Evolutionary conservation across 148 eudicot species (phyloP).

Genomic region (Chenopodium formosanum): DNA sequence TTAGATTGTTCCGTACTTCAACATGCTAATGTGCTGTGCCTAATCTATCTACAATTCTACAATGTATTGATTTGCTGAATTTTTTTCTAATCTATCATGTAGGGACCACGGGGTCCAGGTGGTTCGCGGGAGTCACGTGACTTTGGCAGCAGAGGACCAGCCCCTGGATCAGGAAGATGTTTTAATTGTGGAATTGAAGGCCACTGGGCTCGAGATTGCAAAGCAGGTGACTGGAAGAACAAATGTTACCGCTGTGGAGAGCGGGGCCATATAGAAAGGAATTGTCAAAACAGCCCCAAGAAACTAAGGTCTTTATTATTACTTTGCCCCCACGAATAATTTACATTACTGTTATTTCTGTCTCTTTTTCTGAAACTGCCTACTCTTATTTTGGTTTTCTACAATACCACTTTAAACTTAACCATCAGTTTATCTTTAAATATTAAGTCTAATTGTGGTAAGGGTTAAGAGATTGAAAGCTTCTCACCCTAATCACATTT

Average conservation of each 20-base stretch:
- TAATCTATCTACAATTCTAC: background rate
- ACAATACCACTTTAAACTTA: background rate
- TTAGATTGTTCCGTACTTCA: background rate
- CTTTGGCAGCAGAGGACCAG: constrained; percentile 72
- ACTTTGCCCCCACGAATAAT: background rate
- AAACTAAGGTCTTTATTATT: constrained; percentile 42
- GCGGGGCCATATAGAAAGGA: constrained; percentile 84
- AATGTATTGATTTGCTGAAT: background rate
- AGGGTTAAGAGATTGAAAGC: background rate
- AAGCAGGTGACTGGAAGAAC: constrained; percentile 97
- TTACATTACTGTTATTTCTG: background rate
- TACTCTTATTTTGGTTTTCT: background rate
- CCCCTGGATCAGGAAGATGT: constrained; percentile 90
- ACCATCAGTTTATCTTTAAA: background rate
- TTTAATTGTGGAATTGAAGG: constrained; percentile 97
- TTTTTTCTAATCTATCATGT: background rate
- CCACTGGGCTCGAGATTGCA: constrained; percentile 96
- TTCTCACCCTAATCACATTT: background rate
- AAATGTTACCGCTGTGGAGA: constrained; percentile 97
- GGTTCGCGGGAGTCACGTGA: constrained; percentile 44
- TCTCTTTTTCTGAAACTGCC: background rate
- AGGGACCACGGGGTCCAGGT: constrained; percentile 86
- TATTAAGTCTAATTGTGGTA: background rate
- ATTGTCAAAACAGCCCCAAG: constrained; percentile 87
- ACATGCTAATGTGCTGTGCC: background rate